Conservation (phyloP, 495 filamentous ascomycete species). For the Hyaloscypha bicolor region DNA sequence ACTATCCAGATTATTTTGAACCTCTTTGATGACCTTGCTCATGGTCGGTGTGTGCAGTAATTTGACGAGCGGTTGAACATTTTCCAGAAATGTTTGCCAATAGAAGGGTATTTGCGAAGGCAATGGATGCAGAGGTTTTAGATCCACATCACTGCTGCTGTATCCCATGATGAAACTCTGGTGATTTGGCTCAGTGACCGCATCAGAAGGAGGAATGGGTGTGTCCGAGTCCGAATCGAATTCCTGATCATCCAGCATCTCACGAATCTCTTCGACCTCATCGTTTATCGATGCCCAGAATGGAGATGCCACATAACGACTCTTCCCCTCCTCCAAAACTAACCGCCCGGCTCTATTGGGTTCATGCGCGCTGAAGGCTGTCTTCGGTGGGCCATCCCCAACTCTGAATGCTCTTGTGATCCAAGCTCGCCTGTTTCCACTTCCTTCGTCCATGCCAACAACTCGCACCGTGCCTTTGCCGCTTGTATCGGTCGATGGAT, state of each 20-base stretch:
- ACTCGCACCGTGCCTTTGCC: constrained; percentile 19
- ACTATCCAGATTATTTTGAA: constrained; percentile 52
- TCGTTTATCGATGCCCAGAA: constrained; percentile 90
- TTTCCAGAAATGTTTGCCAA: constrained; percentile 69
- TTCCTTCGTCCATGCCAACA: constrained; percentile 32
- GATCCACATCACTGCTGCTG: constrained; percentile 56
- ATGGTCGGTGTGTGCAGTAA: constrained; percentile 65
- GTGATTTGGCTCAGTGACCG: constrained; percentile 55
- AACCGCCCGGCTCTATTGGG: constrained; percentile 73
- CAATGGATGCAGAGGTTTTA: constrained; percentile 51
- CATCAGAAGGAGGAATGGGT: constrained; percentile 36
- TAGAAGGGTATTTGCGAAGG: constrained; percentile 64
- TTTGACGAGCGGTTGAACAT: constrained; percentile 73
- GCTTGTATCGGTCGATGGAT: constrained; percentile 29
- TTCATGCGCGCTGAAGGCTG: constrained; percentile 33
- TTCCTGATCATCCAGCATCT: constrained; percentile 42
- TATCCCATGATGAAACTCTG: constrained; percentile 73
- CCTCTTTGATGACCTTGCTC: constrained; percentile 38
- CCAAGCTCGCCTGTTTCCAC: constrained; percentile 29
- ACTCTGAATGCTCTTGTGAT: constrained; percentile 28
- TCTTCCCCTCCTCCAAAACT: constrained; percentile 79
- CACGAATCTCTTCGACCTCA: constrained; percentile 59
- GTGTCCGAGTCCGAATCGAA: constrained; percentile 59
- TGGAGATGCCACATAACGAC: constrained; percentile 83
- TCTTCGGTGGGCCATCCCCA: constrained; percentile 29